Percentiles rank a stretch among this genome's conserved stretches.
phyloP scores from a whole-genome alignment of 225 moss, liverwort and hornwort genomes.

The Marchantia polymorpha region DNA sequence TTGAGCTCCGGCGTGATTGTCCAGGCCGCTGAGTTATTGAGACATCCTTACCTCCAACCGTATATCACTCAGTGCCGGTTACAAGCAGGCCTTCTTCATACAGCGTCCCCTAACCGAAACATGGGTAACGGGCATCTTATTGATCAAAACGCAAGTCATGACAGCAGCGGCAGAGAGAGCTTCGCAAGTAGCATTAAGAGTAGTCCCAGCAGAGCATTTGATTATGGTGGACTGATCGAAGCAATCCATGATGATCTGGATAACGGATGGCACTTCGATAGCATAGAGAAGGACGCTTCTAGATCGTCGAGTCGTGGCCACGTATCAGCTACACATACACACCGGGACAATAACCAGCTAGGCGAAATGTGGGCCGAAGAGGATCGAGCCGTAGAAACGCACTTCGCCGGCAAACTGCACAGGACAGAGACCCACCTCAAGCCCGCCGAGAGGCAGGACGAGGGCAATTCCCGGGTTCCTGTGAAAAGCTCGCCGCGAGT shows the following conservation, averaged over 20 bases:
- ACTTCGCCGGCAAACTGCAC: constrained; percentile 47
- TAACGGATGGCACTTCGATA: constrained; percentile 76
- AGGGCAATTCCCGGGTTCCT: constrained; percentile 35
- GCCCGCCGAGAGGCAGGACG: constrained; percentile 45
- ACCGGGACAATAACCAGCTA: constrained; percentile 45
- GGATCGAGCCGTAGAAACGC: constrained; percentile 60
- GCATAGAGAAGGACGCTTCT: constrained; percentile 49
- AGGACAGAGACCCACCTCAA: constrained; percentile 29
- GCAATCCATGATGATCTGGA: constrained; percentile 58
- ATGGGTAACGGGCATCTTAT: constrained; percentile 45
- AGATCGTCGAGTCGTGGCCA: constrained; percentile 63
- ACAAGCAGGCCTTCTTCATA: constrained; percentile 69
- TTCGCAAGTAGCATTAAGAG: constrained; percentile 78
- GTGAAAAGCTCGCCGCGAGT: constrained; percentile 50
- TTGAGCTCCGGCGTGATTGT: background rate
- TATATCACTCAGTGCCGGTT: constrained; percentile 83
- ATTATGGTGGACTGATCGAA: constrained; percentile 76
- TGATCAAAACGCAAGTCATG: constrained; percentile 44
- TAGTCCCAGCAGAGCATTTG: constrained; percentile 82
- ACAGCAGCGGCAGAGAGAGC: constrained; percentile 76
- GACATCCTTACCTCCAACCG: constrained; percentile 96
- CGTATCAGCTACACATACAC: constrained; percentile 36
- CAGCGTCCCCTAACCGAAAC: constrained; percentile 51
- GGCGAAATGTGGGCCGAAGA: constrained; percentile 78
- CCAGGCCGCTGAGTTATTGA: constrained; percentile 86